Conservation (phyloP, 768 basidiomycete genomes). For the Lactifluus subvellereus region DNA sequence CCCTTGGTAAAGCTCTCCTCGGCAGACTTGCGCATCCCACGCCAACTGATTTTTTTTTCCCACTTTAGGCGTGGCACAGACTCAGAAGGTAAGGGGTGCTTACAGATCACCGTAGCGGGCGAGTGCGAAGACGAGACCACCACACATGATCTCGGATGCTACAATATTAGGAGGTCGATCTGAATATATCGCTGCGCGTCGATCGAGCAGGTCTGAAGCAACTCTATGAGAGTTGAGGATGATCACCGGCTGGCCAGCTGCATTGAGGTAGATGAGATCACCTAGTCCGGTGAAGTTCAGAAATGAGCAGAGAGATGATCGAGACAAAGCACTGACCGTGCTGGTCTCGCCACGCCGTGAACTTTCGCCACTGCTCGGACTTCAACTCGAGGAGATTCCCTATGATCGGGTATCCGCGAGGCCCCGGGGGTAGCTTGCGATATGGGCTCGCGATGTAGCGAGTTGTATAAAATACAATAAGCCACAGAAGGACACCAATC, state of each 20-base stretch:
- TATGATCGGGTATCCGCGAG: not conserved
- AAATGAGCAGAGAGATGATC: not conserved
- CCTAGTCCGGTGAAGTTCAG: not conserved
- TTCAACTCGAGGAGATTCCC: not conserved
- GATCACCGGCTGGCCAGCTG: not conserved
- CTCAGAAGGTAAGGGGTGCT: not conserved
- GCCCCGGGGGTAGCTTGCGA: not conserved
- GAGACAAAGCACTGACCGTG: not conserved
- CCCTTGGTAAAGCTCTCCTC: not conserved
- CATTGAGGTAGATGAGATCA: not conserved
- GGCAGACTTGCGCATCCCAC: not conserved
- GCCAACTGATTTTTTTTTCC: not conserved
- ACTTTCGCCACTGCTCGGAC: not conserved
- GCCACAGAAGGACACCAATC: not conserved
- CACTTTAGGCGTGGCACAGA: no score
- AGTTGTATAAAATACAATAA: not conserved
- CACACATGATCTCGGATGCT: not conserved
- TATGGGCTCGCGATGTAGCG: not conserved
- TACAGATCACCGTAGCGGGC: not conserved
- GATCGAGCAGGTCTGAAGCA: not conserved
- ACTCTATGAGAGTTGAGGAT: not conserved
- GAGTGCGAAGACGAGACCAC: not conserved
- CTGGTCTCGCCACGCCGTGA: not conserved
- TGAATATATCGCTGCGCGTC: not conserved
- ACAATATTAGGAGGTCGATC: not conserved